These are phyloP conservation scores for Penicillium pancosmium DNA, from an alignment of 495 filamentous ascomycete genomes.

Conservation along the genomic window DNA sequence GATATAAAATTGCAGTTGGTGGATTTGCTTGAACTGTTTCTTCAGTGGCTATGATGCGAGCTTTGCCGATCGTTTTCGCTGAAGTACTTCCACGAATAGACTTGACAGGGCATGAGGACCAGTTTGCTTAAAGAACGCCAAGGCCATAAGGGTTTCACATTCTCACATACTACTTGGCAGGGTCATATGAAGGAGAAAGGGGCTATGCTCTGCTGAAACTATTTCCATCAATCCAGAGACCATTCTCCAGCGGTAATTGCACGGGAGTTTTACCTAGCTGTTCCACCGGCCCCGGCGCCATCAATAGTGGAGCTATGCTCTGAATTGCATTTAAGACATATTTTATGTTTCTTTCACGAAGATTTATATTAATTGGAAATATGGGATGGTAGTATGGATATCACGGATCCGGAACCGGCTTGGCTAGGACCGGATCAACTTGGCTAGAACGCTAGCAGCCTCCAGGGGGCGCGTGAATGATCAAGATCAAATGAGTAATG, in stretches of 20 bases:
- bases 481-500: no score
- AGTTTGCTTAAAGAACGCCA: not conserved
- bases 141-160: not conserved
- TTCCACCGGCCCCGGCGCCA: no score
- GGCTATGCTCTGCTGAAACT: not conserved
- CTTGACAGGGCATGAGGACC: not conserved
- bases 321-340: no score
- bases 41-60: not conserved
- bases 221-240: constrained; percentile 8
- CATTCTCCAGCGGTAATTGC: not conserved
- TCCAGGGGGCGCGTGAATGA: no score
- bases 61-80: not conserved
- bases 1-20: not conserved
- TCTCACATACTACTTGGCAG: not conserved
- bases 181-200: constrained; percentile 5
- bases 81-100: not conserved
- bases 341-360: no score
- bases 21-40: not conserved
- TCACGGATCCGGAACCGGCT: no score
- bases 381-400: no score
- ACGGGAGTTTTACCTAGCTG: not conserved
- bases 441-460: no score
- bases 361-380: no score
- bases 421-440: no score
- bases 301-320: no score